phyloP scores from a whole-genome alignment of 768 basidiomycete species.

The Royoungia palumana region DNA sequence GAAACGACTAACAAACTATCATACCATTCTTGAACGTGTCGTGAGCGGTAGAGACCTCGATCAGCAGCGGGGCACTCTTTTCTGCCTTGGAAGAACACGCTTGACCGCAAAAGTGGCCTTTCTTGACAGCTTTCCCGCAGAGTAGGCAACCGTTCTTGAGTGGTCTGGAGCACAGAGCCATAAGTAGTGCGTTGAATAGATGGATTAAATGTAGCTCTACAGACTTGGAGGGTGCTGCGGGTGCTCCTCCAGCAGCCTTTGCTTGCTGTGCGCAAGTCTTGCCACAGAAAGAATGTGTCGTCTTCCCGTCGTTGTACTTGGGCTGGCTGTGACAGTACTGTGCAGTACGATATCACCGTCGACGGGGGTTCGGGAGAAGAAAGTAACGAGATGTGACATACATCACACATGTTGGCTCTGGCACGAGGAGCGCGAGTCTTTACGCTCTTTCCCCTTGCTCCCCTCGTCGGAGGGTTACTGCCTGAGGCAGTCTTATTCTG shows the following conservation, averaged over 20 bases:
- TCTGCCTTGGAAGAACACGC: slow-evolving; percentile 54
- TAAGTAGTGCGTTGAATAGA: slow-evolving; percentile 31
- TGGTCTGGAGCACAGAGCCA: slow-evolving; percentile 30
- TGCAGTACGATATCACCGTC: slow-evolving; percentile 6
- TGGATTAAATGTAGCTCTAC: slow-evolving; percentile 17
- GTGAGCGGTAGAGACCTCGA: slow-evolving; percentile 59
- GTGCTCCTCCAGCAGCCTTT: slow-evolving; percentile 27
- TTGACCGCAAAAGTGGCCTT: slow-evolving; percentile 62
- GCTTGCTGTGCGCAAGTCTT: slow-evolving; percentile 58
- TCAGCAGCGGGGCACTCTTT: slow-evolving; percentile 50
- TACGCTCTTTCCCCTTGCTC: slow-evolving; percentile 23
- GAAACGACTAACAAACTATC: slow-evolving; percentile 9
- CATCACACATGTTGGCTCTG: slow-evolving; percentile 47
- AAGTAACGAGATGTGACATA: slow-evolving; percentile 28
- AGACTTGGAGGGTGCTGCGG: slow-evolving; percentile 29
- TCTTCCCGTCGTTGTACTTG: slow-evolving; percentile 55
- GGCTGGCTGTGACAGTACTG: slow-evolving; percentile 61
- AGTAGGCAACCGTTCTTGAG: slow-evolving; percentile 50
- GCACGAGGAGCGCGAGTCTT: slow-evolving; percentile 21
- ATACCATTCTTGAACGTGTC: slow-evolving; percentile 64
- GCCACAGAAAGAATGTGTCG: slow-evolving; percentile 59
- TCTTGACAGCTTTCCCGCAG: slow-evolving; percentile 57
- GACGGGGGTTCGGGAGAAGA: neutral
- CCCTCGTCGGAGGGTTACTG: slow-evolving; percentile 26
- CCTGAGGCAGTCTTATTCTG: slow-evolving; percentile 16